phyloP scores from a whole-genome alignment of 2,329 filamentous ascomycete species.

The Dactylella cylindrospora region DNA sequence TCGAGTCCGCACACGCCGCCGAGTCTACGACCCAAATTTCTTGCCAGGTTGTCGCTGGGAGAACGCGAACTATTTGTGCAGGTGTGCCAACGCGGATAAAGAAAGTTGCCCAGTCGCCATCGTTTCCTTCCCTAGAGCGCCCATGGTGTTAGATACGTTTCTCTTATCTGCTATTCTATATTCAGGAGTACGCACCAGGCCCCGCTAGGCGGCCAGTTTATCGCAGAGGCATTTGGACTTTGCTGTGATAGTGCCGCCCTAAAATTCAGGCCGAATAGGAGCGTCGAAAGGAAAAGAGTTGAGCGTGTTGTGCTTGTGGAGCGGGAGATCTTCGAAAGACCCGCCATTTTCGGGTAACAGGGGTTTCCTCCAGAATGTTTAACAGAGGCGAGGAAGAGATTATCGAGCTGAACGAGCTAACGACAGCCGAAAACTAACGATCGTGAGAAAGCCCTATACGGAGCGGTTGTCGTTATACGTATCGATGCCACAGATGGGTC shows the following conservation, averaged over 20 bases:
- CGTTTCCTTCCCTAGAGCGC: conserved; percentile 36
- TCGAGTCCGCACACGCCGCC: conserved; percentile 1
- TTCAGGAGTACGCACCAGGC: conserved; percentile 22
- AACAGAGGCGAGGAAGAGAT: no score
- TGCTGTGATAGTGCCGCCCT: conserved; percentile 2
- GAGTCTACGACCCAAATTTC: conserved; percentile 34
- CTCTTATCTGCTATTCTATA: background rate
- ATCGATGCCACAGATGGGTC: no score
- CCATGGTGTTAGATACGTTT: background rate
- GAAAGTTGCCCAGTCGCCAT: conserved; percentile 37
- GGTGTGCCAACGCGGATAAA: conserved; percentile 35
- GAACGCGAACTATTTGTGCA: conserved; percentile 34
- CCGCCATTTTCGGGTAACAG: conserved; percentile 39
- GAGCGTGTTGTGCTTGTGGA: conserved; percentile 31
- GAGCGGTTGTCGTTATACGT: no score
- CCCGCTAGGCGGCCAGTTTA: conserved; percentile 18
- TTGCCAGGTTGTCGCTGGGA: conserved; percentile 38
- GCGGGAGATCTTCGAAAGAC: conserved; percentile 14
- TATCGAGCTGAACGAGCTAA: no score
- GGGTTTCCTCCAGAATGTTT: no score
- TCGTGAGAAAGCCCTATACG: no score
- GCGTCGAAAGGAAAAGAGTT: conserved; percentile 20
- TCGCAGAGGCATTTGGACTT: conserved; percentile 37
- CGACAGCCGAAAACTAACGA: no score
- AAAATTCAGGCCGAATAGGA: background rate